Evolutionary conservation across 805 yeast genomes (phyloP).

Genomic region (Kuraishia capsulata): DNA sequence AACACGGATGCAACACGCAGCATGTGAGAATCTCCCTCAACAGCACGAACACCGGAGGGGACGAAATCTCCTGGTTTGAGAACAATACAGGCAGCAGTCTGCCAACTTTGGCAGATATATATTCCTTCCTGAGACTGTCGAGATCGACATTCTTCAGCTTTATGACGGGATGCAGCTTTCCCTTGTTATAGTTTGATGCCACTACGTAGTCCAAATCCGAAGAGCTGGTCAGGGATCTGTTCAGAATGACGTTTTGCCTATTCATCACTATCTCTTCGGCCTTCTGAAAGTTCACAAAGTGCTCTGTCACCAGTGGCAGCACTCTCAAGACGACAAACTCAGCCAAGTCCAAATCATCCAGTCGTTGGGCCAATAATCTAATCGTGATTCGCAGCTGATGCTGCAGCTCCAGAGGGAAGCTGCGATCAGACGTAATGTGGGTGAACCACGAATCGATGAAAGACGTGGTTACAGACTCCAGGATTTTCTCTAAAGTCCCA

Average conservation of each 20-base stretch:
- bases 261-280: constrained; percentile 28
- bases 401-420: constrained; percentile 33
- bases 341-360: constrained; percentile 41
- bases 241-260: constrained; percentile 13
- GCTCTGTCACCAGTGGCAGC: constrained; percentile 59
- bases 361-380: constrained; percentile 28
- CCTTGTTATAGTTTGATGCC: constrained; percentile 36
- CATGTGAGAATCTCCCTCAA: constrained; percentile 56
- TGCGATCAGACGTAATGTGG: constrained; percentile 28
- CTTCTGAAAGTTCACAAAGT: constrained; percentile 36
- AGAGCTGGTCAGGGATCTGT: constrained; percentile 12
- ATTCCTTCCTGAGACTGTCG: constrained; percentile 35
- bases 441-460: constrained; percentile 52
- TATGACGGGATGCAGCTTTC: constrained; percentile 53
- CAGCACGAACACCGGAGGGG: constrained; percentile 39
- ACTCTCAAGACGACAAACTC: constrained; percentile 46
- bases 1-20: constrained; percentile 43
- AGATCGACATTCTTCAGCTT: constrained; percentile 24
- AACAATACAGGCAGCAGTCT: constrained; percentile 41
- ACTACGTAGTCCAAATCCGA: constrained; percentile 29
- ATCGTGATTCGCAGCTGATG: constrained; percentile 33
- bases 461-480: constrained; percentile 36
- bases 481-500: constrained; percentile 40
- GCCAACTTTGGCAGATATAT: constrained; percentile 34
- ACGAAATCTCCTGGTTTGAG: constrained; percentile 33